Percentiles rank a stretch among this genome's conserved stretches.
Conservation (phyloP, 768 basidiomycete species). For the Lepiota subincarnata region DNA sequence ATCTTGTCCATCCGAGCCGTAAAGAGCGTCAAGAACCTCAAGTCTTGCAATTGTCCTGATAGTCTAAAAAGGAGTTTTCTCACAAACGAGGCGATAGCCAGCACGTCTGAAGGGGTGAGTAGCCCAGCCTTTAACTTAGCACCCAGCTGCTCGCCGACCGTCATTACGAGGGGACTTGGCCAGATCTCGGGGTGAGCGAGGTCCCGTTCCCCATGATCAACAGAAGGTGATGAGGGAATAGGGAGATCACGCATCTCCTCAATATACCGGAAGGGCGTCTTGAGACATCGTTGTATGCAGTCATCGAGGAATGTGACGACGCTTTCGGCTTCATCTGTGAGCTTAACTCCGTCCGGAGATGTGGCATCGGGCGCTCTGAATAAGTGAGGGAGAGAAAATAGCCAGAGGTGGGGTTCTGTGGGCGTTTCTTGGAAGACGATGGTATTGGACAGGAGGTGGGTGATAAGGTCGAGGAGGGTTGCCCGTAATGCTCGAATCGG, state of each 20-base stretch:
- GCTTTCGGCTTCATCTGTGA: conserved; percentile 53
- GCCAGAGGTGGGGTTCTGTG: conserved; percentile 71
- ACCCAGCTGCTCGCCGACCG: conserved; percentile 71
- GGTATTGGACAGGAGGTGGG: conserved; percentile 62
- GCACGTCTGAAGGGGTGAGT: conserved; percentile 54
- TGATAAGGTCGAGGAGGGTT: conserved; percentile 48
- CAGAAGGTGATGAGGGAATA: conserved; percentile 11
- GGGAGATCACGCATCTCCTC: conserved; percentile 54
- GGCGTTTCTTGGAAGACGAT: conserved; percentile 78
- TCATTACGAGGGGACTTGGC: conserved; percentile 61
- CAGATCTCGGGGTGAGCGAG: conserved; percentile 1
- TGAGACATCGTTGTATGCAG: conserved; percentile 75
- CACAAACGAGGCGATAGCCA: conserved; percentile 60
- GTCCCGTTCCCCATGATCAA: conserved; percentile 2
- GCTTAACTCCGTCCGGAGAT: conserved; percentile 47
- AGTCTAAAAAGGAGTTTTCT: conserved; percentile 61
- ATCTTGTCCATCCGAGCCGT: conserved; percentile 32
- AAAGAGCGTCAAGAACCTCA: conserved; percentile 33
- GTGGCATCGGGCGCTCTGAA: conserved; percentile 31
- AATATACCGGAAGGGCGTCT: conserved; percentile 82
- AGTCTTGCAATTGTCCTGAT: conserved; percentile 46
- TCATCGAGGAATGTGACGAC: conserved; percentile 78
- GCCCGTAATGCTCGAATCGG: conserved; percentile 41
- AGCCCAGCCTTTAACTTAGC: conserved; percentile 60
- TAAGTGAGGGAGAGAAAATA: conserved; percentile 55